Percentiles rank a stretch among this genome's conserved stretches.
These are phyloP conservation scores for Aegilops umbellulata DNA, from an alignment of 176 grass and related monocot species.

Conservation along the genomic window DNA sequence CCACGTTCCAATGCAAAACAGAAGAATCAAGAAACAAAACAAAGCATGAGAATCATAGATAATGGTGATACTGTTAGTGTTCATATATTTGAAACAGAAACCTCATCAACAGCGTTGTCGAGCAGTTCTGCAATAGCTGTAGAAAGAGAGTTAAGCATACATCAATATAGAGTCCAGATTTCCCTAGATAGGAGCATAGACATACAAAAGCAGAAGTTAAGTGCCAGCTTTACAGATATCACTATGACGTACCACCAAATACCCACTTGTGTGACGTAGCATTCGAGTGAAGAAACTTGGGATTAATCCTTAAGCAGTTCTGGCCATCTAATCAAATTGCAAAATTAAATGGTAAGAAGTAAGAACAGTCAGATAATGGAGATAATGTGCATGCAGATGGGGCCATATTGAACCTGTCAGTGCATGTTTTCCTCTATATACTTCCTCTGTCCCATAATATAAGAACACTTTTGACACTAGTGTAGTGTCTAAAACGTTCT, in stretches of 20 bases:
- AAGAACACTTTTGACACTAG: too few species aligned
- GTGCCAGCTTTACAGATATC: neutral
- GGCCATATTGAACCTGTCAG: neutral
- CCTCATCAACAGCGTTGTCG: conserved; percentile 68
- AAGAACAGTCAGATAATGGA: conserved; percentile 10
- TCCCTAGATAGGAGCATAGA: neutral
- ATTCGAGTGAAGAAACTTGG: conserved; percentile 76
- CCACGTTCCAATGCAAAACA: conserved; percentile 19
- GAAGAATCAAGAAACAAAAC: neutral
- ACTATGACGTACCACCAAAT: conserved; percentile 54
- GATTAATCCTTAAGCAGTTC: conserved; percentile 52
- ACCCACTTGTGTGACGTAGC: conserved; percentile 73
- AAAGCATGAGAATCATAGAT: conserved; percentile 4
- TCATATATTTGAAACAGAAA: conserved; percentile 40
- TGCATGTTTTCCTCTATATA: neutral
- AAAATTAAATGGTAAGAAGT: conserved; percentile 20
- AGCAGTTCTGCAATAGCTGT: conserved; percentile 67
- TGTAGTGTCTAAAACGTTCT: too few species aligned
- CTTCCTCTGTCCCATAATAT: too few species aligned
- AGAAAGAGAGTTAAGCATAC: conserved; percentile 18
- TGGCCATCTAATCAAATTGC: conserved; percentile 35
- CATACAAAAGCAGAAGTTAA: conserved; percentile 26
- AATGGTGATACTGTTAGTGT: conserved; percentile 7
- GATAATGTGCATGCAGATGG: neutral
- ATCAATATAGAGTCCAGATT: conserved; percentile 5